Percentiles rank a stretch among this genome's conserved stretches.
phyloP scores from a whole-genome alignment of 495 filamentous ascomycete genomes.

The Penicillium odoratum region DNA sequence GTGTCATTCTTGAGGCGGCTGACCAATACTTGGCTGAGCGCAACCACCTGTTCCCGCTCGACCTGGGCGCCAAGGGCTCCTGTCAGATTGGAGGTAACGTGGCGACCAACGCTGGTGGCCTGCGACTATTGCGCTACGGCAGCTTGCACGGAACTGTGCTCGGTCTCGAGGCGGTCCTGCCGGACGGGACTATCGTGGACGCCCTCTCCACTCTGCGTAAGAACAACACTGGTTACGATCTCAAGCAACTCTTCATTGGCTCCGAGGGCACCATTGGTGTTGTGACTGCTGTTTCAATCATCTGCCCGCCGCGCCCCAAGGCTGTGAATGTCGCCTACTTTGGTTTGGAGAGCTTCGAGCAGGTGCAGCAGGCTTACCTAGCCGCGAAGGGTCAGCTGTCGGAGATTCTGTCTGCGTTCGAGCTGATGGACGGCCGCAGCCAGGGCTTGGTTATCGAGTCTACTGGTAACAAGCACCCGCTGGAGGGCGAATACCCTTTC shows the following conservation, averaged over 20 bases:
- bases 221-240: constrained; percentile 97
- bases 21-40: constrained; percentile 80
- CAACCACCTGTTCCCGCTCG: constrained; percentile 86
- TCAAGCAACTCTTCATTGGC: constrained; percentile 97
- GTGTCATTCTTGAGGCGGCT: constrained; percentile 83
- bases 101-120: constrained; percentile 92
- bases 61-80: constrained; percentile 94
- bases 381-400: constrained; percentile 87
- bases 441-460: constrained; percentile 74
- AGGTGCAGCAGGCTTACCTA: constrained; percentile 76
- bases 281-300: constrained; percentile 84
- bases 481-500: constrained; percentile 84
- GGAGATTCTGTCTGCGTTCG: constrained; percentile 96
- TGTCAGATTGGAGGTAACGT: constrained; percentile 98
- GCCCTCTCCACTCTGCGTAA: constrained; percentile 85
- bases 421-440: constrained; percentile 86
- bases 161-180: constrained; percentile 88
- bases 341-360: constrained; percentile 80
- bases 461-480: constrained; percentile 72
- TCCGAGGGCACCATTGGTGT: constrained; percentile 93
- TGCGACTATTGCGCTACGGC: constrained; percentile 88
- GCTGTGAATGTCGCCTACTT: constrained; percentile 91
- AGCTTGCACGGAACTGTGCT: constrained; percentile 91
- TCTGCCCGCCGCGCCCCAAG: constrained; percentile 80
- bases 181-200: constrained; percentile 88